Evolutionary conservation across 2,329 filamentous ascomycete genomes (phyloP).

Genomic region (Paracoccidioides brasiliensis): DNA sequence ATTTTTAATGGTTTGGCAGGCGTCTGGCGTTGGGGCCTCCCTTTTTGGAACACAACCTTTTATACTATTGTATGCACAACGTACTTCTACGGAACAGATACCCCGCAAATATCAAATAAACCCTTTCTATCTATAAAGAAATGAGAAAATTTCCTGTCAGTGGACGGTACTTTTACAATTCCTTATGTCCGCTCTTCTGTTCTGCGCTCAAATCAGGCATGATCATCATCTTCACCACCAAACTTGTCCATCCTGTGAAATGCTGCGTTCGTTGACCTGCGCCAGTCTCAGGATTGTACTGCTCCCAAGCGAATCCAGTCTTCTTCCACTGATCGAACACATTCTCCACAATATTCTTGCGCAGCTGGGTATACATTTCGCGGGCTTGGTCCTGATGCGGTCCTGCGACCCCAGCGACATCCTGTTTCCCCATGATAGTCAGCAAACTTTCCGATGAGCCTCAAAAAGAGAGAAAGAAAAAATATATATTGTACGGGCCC

Average conservation of each 20-base stretch:
- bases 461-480: not conserved
- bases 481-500: constrained; percentile 3
- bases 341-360: constrained; percentile 76
- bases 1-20: not conserved
- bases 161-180: constrained; percentile 28
- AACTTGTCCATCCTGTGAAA: constrained; percentile 97
- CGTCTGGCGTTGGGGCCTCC: not conserved
- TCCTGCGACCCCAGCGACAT: constrained; percentile 50
- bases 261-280: constrained; percentile 91
- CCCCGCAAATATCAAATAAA: not conserved
- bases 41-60: not conserved
- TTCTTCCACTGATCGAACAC: constrained; percentile 78
- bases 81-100: not conserved
- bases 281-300: constrained; percentile 90
- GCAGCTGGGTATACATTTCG: constrained; percentile 62
- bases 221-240: constrained; percentile 93
- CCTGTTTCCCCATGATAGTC: constrained; percentile 30
- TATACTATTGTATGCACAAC: not conserved
- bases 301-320: constrained; percentile 96
- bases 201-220: constrained; percentile 56
- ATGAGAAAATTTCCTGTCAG: not conserved
- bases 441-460: not conserved
- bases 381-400: constrained; percentile 56
- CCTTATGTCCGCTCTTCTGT: constrained; percentile 31
- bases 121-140: constrained; percentile 6